A percentile compares a stretch with the other conserved stretches of the same genome.
These are phyloP conservation scores for Inga laurina DNA, from an alignment of 306 rosid genomes.

Conservation along the genomic window DNA sequence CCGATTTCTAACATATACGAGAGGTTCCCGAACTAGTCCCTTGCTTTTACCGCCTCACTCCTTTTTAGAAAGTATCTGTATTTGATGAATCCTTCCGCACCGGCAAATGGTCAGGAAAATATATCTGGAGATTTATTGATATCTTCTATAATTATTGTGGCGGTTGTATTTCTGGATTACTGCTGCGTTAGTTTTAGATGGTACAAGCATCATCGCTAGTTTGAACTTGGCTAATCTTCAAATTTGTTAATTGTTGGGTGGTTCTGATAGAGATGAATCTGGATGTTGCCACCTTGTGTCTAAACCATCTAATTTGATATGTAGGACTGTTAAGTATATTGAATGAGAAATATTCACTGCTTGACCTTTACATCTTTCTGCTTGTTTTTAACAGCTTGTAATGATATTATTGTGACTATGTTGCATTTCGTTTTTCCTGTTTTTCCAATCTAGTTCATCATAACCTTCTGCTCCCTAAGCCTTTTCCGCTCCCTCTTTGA, in stretches of 20 bases:
- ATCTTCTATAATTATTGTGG: background rate
- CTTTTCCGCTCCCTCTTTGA: background rate
- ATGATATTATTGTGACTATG: background rate
- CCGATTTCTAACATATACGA: background rate
- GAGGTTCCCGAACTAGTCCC: conserved; percentile 8
- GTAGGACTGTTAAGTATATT: background rate
- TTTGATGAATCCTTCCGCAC: background rate
- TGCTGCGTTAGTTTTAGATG: background rate
- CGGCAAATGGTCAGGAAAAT: background rate
- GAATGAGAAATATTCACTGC: background rate
- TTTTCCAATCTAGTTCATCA: background rate
- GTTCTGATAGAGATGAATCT: background rate
- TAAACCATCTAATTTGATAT: background rate
- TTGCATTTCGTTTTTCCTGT: background rate
- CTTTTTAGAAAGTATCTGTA: background rate
- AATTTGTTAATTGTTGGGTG: background rate
- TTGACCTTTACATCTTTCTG: background rate
- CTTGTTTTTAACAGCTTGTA: background rate
- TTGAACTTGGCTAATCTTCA: background rate
- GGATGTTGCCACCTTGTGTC: background rate
- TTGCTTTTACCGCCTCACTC: background rate
- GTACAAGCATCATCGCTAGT: background rate
- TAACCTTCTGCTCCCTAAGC: background rate
- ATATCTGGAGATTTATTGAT: background rate
- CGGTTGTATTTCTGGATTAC: background rate